phyloP scores from a whole-genome alignment of 805 yeast genomes.

The Metschnikowia lachancei region DNA sequence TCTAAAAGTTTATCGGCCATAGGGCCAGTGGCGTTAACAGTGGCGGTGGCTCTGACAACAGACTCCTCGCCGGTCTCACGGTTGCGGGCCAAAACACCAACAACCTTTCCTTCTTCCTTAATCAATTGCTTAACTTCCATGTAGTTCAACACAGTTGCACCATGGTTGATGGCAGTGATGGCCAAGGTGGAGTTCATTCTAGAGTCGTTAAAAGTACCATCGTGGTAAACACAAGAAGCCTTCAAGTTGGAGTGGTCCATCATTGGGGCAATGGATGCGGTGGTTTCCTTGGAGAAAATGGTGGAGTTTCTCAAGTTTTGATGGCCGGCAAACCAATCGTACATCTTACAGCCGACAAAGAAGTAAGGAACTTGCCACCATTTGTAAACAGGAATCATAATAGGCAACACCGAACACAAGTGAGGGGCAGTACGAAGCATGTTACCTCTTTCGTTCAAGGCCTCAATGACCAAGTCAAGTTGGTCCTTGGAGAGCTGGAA shows the following conservation, averaged over 20 bases:
- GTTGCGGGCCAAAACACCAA: constrained; percentile 77
- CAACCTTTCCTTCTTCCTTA: constrained; percentile 62
- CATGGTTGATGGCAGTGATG: constrained; percentile 76
- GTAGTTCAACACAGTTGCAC: constrained; percentile 88
- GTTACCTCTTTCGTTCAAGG: constrained; percentile 80
- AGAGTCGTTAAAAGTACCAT: constrained; percentile 90
- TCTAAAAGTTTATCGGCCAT: constrained; percentile 79
- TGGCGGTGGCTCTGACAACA: constrained; percentile 63
- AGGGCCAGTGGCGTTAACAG: constrained; percentile 94
- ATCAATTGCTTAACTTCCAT: constrained; percentile 73
- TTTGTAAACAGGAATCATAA: constrained; percentile 92
- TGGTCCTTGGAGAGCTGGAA: constrained; percentile 90
- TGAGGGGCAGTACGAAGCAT: constrained; percentile 92
- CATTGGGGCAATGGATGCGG: constrained; percentile 81
- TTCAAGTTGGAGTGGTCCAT: constrained; percentile 73
- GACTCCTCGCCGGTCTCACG: constrained; percentile 63
- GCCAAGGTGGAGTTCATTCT: constrained; percentile 87
- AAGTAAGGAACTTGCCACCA: constrained; percentile 96
- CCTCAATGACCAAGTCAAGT: constrained; percentile 83
- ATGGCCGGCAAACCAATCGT: constrained; percentile 88
- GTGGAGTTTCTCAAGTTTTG: constrained; percentile 81
- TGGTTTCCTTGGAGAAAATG: constrained; percentile 60
- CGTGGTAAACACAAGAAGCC: constrained; percentile 92
- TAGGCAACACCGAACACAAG: constrained; percentile 79
- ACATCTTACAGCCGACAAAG: constrained; percentile 85